Evolutionary conservation across 495 filamentous ascomycete genomes (phyloP).

Genomic region (Hypoxylon fuscum): DNA sequence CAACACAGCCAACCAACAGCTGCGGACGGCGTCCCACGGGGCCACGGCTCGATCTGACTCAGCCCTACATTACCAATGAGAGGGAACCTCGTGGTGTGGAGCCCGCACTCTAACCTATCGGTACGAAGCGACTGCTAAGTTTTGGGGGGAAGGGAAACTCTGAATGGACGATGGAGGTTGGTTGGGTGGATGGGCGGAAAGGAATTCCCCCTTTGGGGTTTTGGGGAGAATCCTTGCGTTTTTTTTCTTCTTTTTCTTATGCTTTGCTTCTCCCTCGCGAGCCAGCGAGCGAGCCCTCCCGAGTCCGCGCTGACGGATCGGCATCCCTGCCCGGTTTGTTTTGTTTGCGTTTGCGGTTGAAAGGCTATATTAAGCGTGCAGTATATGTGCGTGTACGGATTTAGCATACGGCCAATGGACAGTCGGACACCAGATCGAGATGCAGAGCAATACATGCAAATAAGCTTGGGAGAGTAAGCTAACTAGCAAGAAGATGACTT

Average conservation of each 20-base stretch:
- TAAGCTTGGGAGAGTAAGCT: too few relatives aligned
- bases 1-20: background rate
- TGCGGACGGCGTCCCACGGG: too few relatives aligned
- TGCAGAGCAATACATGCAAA: too few relatives aligned
- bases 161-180: background rate
- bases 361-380: background rate
- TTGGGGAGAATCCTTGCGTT: background rate
- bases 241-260: too few relatives aligned
- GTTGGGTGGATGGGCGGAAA: background rate
- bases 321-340: slow-evolving; percentile 19
- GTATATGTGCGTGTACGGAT: background rate
- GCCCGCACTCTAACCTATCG: background rate
- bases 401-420: background rate
- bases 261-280: background rate
- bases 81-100: slow-evolving; percentile 21
- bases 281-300: slow-evolving; percentile 1
- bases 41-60: slow-evolving; percentile 28
- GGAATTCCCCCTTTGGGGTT: slow-evolving; percentile 14
- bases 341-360: background rate
- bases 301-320: slow-evolving; percentile 32
- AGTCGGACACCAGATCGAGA: too few relatives aligned
- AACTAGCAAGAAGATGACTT: too few relatives aligned
- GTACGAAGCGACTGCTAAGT: background rate
- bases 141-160: background rate
- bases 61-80: slow-evolving; percentile 38